Percentiles rank a stretch among this genome's conserved stretches.
These are phyloP conservation scores for Petunia secreta DNA, from an alignment of 257 asterid genomes.

Conservation along the genomic window DNA sequence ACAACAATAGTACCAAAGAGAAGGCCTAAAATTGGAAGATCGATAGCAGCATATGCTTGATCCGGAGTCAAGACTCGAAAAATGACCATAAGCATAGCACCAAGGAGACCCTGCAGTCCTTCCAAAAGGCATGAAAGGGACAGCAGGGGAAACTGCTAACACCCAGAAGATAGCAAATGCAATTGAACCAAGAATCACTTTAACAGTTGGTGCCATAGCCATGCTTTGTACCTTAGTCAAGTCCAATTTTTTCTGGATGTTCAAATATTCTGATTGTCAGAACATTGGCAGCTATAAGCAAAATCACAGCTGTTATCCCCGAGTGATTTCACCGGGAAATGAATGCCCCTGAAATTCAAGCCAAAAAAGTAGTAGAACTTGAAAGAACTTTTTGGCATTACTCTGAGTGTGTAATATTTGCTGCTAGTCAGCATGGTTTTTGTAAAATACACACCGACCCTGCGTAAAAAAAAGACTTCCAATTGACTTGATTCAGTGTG, in stretches of 20 bases:
- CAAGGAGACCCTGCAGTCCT: slow-evolving; percentile 97
- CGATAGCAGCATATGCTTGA: slow-evolving; percentile 88
- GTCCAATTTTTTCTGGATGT: not conserved
- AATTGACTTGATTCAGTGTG: too few relatives aligned
- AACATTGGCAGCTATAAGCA: not conserved
- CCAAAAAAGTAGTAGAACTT: not conserved
- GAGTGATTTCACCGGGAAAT: too few relatives aligned
- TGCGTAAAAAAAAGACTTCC: not conserved
- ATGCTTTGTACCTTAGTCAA: slow-evolving; percentile 32
- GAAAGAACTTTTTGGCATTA: not conserved
- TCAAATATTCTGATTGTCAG: not conserved
- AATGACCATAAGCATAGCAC: slow-evolving; percentile 90
- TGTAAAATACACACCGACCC: not conserved
- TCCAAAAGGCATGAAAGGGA: slow-evolving; percentile 88
- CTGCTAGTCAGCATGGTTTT: not conserved
- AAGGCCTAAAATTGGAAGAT: slow-evolving; percentile 88
- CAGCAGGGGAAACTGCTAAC: slow-evolving; percentile 87
- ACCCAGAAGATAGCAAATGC: slow-evolving; percentile 88
- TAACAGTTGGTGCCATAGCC: slow-evolving; percentile 71
- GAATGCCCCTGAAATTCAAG: not conserved
- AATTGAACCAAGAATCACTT: slow-evolving; percentile 81
- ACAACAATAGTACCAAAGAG: slow-evolving; percentile 97
- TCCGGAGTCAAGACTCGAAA: slow-evolving; percentile 79
- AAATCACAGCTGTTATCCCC: not conserved
- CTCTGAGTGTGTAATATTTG: not conserved